phyloP scores from a whole-genome alignment of 2,329 filamentous ascomycete genomes.

The Trichoderma guizhouense region DNA sequence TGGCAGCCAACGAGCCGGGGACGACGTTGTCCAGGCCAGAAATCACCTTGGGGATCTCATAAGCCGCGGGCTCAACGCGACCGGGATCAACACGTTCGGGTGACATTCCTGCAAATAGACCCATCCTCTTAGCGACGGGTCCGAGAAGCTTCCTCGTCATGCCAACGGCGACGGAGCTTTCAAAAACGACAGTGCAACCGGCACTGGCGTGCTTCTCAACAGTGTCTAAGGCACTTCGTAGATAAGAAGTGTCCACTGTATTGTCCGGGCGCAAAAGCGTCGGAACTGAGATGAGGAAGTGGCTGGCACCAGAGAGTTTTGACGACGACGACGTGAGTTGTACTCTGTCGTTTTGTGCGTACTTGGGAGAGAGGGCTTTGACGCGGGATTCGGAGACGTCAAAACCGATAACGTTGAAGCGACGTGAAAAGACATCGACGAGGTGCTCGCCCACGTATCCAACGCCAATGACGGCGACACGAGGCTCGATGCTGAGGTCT shows the following conservation, averaged over 20 bases:
- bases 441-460: constrained; percentile 53
- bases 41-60: constrained; percentile 51
- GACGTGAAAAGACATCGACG: constrained; percentile 40
- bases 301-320: constrained; percentile 42
- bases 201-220: constrained; percentile 40
- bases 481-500: constrained; percentile 25
- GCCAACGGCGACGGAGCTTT: constrained; percentile 53
- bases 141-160: constrained; percentile 51
- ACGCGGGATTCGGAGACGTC: constrained; percentile 44
- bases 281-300: constrained; percentile 54
- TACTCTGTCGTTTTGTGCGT: constrained; percentile 28
- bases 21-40: constrained; percentile 49
- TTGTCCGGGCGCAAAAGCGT: constrained; percentile 47
- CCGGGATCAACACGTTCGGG: constrained; percentile 54
- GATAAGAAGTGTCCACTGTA: constrained; percentile 46
- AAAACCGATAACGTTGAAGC: constrained; percentile 45
- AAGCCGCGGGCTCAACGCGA: constrained; percentile 37
- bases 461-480: constrained; percentile 49
- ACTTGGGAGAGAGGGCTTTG: constrained; percentile 31
- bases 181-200: constrained; percentile 49
- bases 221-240: constrained; percentile 42
- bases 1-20: constrained; percentile 43
- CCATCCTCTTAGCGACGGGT: constrained; percentile 39
- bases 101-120: constrained; percentile 49
- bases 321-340: constrained; percentile 38